A percentile compares a stretch with the other conserved stretches of the same genome.
These are phyloP conservation scores for Backusella parvicylindrica DNA, from an alignment of 192 early-diverging fungal species.

Conservation along the genomic window DNA sequence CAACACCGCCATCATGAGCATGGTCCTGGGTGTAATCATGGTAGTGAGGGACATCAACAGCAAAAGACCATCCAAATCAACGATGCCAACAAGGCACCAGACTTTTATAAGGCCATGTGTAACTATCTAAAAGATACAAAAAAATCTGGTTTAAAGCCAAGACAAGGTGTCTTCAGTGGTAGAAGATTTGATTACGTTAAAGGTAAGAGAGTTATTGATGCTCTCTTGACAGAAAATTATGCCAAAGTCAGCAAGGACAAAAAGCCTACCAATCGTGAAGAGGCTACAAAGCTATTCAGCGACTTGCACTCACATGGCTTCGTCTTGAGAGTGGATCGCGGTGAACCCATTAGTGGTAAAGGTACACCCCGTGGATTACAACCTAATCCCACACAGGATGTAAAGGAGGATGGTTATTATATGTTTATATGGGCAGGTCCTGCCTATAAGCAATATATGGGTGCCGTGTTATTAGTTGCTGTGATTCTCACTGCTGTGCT, in stretches of 20 bases:
- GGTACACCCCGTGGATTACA: slow-evolving; percentile 19
- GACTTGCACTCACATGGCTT: slow-evolving; percentile 29
- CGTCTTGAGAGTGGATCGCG: slow-evolving; percentile 30
- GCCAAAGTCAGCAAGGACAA: slow-evolving; percentile 21
- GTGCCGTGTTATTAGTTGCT: slow-evolving; percentile 74
- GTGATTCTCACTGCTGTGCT: slow-evolving; percentile 90
- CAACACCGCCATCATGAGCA: slow-evolving; percentile 14
- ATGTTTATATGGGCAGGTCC: slow-evolving; percentile 93
- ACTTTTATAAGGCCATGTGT: slow-evolving; percentile 39
- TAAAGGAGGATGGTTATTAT: slow-evolving; percentile 79
- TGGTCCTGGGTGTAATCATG: slow-evolving; percentile 22
- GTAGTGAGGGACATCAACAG: background rate
- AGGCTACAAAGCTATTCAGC: slow-evolving; percentile 15
- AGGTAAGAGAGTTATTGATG: slow-evolving; percentile 46
- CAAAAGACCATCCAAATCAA: slow-evolving; percentile 13
- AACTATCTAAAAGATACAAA: slow-evolving; percentile 73
- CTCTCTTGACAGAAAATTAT: slow-evolving; percentile 25
- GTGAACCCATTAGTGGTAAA: slow-evolving; percentile 24
- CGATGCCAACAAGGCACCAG: slow-evolving; percentile 32
- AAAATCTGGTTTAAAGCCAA: slow-evolving; percentile 70
- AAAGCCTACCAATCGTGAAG: slow-evolving; percentile 16
- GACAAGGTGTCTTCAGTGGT: slow-evolving; percentile 88
- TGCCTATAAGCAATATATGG: slow-evolving; percentile 72
- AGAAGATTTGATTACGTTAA: slow-evolving; percentile 92
- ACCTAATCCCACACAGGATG: slow-evolving; percentile 17